phyloP scores from a whole-genome alignment of 2,329 filamentous ascomycete species.

The Penicillium sp. region DNA sequence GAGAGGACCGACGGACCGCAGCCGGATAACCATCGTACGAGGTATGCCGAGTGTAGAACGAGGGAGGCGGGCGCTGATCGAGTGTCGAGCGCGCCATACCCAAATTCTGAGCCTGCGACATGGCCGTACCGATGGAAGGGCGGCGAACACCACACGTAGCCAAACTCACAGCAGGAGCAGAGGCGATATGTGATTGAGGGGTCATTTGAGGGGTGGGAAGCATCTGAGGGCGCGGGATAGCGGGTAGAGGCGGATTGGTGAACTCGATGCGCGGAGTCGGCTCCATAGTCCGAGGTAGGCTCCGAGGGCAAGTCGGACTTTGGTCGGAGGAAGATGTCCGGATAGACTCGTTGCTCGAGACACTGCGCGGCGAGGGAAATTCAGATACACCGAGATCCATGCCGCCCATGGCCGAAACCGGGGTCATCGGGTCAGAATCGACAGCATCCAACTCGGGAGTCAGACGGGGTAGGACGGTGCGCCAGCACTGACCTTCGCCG shows the following conservation, averaged over 20 bases:
- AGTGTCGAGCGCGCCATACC: slow-evolving; percentile 56
- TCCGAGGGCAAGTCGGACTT: slow-evolving; percentile 30
- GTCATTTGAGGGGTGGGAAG: slow-evolving; percentile 63
- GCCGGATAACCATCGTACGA: slow-evolving; percentile 50
- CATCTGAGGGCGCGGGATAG: slow-evolving; percentile 53
- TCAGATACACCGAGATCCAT: slow-evolving; percentile 28
- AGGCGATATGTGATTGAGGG: slow-evolving; percentile 52
- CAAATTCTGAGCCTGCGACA: slow-evolving; percentile 56
- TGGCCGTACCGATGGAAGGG: slow-evolving; percentile 58
- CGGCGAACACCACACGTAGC: slow-evolving; percentile 49
- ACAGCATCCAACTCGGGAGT: slow-evolving; percentile 57
- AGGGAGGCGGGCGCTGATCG: slow-evolving; percentile 48
- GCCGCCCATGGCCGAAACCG: slow-evolving; percentile 24
- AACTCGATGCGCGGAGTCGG: slow-evolving; percentile 45
- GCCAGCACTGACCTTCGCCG: slow-evolving; percentile 41
- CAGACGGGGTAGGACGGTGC: slow-evolving; percentile 52
- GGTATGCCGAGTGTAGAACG: slow-evolving; percentile 35
- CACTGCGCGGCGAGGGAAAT: slow-evolving; percentile 31
- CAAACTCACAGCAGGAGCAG: slow-evolving; percentile 62
- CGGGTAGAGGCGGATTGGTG: slow-evolving; percentile 50
- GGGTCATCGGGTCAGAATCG: slow-evolving; percentile 36
- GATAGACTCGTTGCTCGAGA: slow-evolving; percentile 21
- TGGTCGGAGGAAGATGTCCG: slow-evolving; percentile 27
- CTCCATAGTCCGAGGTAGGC: slow-evolving; percentile 50
- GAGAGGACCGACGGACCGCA: slow-evolving; percentile 49